Conservation (phyloP, 345 rosid genomes). For the Psidium guajava region DNA sequence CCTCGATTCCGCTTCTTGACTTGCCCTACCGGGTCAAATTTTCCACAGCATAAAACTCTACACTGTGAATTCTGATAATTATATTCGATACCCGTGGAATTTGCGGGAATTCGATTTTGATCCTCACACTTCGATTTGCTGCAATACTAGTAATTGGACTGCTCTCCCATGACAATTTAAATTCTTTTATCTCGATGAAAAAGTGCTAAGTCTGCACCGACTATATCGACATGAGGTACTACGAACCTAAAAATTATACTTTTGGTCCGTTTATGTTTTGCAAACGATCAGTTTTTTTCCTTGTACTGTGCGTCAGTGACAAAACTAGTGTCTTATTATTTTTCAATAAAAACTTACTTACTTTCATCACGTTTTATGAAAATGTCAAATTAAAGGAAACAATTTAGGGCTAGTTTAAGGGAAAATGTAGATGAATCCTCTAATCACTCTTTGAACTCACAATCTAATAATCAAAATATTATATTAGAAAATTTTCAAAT, state of each 20-base stretch:
- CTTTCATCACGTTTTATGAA: neutral
- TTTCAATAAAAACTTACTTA: neutral
- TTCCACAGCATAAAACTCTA: no score
- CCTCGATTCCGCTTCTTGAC: neutral
- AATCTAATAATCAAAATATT: neutral
- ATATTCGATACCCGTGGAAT: neutral
- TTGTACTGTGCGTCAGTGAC: neutral
- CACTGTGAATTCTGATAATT: neutral
- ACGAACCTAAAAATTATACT: neutral
- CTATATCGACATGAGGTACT: neutral
- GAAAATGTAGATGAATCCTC: neutral
- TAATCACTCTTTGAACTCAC: neutral
- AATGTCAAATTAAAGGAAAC: neutral
- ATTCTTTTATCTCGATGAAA: neutral
- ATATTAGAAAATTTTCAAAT: no score
- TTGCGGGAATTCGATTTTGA: neutral
- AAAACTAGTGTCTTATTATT: neutral
- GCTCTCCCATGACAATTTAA: neutral
- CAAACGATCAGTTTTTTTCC: neutral
- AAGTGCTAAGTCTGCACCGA: neutral
- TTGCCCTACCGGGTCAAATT: neutral
- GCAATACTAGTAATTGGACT: neutral
- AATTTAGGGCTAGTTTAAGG: neutral
- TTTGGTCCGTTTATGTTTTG: neutral
- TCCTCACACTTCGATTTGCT: neutral